Conservation (phyloP, 2,329 filamentous ascomycete genomes). For the Botryotinia calthae region DNA sequence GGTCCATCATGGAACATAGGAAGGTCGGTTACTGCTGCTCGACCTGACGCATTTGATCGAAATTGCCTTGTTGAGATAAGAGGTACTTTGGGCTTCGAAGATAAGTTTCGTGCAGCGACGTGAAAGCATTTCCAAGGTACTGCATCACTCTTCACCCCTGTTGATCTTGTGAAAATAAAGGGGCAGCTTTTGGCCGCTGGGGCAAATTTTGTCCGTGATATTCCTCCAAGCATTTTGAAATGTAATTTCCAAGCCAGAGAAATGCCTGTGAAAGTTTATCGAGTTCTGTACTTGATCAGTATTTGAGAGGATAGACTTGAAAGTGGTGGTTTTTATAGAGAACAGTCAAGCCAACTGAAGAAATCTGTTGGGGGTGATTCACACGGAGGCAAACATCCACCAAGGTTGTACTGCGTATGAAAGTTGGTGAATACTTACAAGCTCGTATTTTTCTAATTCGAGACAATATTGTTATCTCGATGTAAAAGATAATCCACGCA, state of each 20-base stretch:
- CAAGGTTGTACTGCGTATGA: conserved; percentile 17
- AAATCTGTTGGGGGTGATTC: conserved; percentile 6
- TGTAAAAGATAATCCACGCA: conserved; percentile 16
- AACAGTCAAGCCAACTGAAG: neutral
- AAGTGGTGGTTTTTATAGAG: conserved; percentile 12
- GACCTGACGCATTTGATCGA: conserved; percentile 20
- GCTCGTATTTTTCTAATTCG: conserved; percentile 14
- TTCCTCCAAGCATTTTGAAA: conserved; percentile 11
- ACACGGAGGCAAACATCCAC: neutral
- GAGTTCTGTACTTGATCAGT: conserved; percentile 5
- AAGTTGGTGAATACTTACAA: conserved; percentile 9
- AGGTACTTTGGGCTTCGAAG: conserved; percentile 10
- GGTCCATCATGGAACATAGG: conserved; percentile 14
- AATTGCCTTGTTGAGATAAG: conserved; percentile 15
- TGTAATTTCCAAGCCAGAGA: neutral
- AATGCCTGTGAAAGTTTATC: neutral
- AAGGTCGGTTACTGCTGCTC: conserved; percentile 9
- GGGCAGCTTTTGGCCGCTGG: conserved; percentile 10
- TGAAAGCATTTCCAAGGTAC: conserved; percentile 6
- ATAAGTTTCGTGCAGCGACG: neutral
- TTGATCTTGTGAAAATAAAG: conserved; percentile 2
- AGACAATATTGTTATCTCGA: conserved; percentile 13
- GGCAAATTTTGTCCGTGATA: conserved; percentile 2
- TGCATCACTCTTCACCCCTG: conserved; percentile 5
- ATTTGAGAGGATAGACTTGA: neutral